These are phyloP conservation scores for Magnusiomyces sp. DNA, from an alignment of 1,139 yeast genomes.

Conservation along the genomic window DNA sequence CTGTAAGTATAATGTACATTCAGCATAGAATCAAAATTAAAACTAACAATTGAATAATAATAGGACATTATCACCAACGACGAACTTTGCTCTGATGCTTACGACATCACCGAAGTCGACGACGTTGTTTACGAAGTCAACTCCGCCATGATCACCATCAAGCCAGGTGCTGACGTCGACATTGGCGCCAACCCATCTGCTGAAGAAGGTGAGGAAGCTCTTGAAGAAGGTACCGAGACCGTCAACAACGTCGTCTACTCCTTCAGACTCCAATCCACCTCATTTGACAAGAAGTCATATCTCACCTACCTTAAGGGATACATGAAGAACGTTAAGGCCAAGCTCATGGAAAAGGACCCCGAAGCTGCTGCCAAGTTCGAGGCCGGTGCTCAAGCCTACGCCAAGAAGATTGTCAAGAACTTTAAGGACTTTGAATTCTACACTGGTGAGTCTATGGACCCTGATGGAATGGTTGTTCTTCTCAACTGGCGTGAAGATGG, in stretches of 20 bases:
- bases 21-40: too few species aligned
- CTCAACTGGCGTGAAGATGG: conserved; percentile 99
- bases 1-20: background rate
- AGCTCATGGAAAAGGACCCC: conserved; percentile 82
- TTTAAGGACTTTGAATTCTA: conserved; percentile 99
- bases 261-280: conserved; percentile 93
- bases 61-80: conserved; percentile 81
- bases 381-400: conserved; percentile 94
- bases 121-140: conserved; percentile 93
- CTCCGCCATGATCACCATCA: conserved; percentile 84
- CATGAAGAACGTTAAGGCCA: conserved; percentile 92
- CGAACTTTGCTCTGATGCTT: conserved; percentile 95
- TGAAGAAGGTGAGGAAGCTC: conserved; percentile 76
- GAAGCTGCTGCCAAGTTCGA: conserved; percentile 80
- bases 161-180: conserved; percentile 80
- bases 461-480: conserved; percentile 95
- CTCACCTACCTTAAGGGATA: conserved; percentile 93
- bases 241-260: conserved; percentile 98
- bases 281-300: conserved; percentile 96
- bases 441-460: conserved; percentile 99
- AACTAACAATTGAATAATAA: background rate
- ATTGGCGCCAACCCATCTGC: conserved; percentile 99
- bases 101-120: conserved; percentile 78
- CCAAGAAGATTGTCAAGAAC: conserved; percentile 88
- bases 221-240: conserved; percentile 77